phyloP scores from a whole-genome alignment of 208 protist species.

The Wallacemonas rigidus region DNA sequence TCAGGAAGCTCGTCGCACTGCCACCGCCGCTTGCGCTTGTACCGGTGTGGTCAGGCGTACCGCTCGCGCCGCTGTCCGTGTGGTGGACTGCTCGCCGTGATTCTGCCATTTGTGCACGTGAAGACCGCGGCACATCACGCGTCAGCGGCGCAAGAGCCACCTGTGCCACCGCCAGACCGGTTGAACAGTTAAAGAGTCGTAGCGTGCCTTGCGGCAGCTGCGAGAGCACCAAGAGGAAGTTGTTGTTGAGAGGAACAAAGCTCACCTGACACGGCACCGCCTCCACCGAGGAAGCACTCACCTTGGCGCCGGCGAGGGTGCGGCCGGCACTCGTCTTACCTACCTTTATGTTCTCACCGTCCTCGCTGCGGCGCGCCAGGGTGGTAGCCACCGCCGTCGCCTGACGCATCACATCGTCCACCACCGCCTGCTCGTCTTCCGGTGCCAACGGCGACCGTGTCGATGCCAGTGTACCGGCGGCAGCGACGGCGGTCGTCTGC shows the following conservation, averaged over 20 bases:
- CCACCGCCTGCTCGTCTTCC: not conserved
- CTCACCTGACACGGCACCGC: constrained; percentile 35
- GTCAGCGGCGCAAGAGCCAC: not conserved
- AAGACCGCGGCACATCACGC: too few species aligned
- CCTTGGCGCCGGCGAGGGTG: too few species aligned
- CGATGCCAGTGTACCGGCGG: not conserved
- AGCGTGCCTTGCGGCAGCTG: constrained; percentile 38
- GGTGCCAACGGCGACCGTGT: not conserved
- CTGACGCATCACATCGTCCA: too few species aligned
- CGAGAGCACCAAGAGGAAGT: constrained; percentile 56
- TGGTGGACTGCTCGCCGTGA: not conserved
- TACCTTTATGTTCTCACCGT: not conserved
- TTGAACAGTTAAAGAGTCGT: constrained; percentile 69
- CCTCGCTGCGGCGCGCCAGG: too few species aligned
- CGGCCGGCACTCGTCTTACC: not conserved
- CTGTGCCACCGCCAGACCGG: constrained; percentile 47
- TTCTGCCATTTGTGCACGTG: too few species aligned
- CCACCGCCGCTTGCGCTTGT: not conserved
- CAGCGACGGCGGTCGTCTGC: not conserved
- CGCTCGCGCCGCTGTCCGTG: constrained; percentile 1
- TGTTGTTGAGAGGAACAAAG: constrained; percentile 79
- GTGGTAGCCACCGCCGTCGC: too few species aligned
- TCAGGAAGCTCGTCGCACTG: not conserved
- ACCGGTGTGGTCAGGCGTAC: not conserved
- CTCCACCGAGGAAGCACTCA: too few species aligned